Evolutionary conservation across 495 filamentous ascomycete genomes (phyloP).

Genomic region (Penicillium salamii): DNA sequence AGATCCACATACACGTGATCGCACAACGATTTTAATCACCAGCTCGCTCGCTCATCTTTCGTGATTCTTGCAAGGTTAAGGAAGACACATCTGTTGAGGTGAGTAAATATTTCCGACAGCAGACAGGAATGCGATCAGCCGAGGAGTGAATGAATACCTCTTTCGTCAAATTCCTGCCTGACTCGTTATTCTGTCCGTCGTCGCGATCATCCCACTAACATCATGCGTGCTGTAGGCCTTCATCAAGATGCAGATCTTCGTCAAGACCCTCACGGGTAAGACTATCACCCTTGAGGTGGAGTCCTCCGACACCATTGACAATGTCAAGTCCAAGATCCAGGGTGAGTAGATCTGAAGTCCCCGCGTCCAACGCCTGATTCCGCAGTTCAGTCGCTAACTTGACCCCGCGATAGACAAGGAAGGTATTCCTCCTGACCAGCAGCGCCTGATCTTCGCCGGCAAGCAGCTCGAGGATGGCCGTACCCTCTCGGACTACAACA

Average conservation of each 20-base stretch:
- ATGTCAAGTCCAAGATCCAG: conserved; percentile 96
- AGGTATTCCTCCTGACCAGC: conserved; percentile 99
- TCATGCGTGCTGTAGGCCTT: conserved; percentile 40
- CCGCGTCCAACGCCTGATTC: neutral
- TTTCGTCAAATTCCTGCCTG: neutral
- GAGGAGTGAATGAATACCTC: no score
- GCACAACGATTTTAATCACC: conserved; percentile 48
- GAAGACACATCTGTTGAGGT: conserved; percentile 59
- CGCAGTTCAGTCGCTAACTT: conserved; percentile 11
- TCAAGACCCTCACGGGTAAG: conserved; percentile 99
- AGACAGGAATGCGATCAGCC: conserved; percentile 4
- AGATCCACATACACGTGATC: conserved; percentile 43
- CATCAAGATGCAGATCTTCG: conserved; percentile 96
- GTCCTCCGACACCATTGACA: conserved; percentile 99
- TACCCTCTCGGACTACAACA: conserved; percentile 99
- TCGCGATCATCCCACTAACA: conserved; percentile 9
- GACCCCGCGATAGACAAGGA: conserved; percentile 75
- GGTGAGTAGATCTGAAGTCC: conserved; percentile 38
- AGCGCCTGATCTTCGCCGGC: conserved; percentile 99
- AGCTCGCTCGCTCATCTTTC: conserved; percentile 32
- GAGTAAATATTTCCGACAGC: conserved; percentile 16
- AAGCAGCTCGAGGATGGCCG: conserved; percentile 99
- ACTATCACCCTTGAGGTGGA: conserved; percentile 99
- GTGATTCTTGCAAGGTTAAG: conserved; percentile 49
- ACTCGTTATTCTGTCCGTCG: neutral